Evolutionary conservation across 2,329 filamentous ascomycete genomes (phyloP).

Genomic region (Apiospora koreana): DNA sequence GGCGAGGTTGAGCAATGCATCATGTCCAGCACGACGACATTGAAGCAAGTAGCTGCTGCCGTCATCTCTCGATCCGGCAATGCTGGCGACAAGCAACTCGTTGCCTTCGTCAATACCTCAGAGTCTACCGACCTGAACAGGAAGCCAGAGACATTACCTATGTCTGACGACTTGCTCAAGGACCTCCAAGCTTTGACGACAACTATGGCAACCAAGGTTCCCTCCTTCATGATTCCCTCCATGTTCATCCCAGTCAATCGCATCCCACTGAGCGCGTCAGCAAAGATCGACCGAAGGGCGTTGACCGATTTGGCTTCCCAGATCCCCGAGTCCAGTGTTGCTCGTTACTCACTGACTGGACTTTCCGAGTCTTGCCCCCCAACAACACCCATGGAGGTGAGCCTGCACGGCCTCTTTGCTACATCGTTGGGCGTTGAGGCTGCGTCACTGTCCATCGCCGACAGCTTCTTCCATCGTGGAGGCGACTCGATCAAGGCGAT

Average conservation of each 20-base stretch:
- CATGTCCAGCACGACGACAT: slow-evolving; percentile 11
- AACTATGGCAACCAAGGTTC: slow-evolving; percentile 11
- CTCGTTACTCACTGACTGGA: slow-evolving; percentile 12
- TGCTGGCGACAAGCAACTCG: slow-evolving; percentile 8
- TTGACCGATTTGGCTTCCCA: slow-evolving; percentile 9
- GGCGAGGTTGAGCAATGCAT: slow-evolving; percentile 40
- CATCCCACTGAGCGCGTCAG: not conserved
- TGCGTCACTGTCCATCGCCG: slow-evolving; percentile 19
- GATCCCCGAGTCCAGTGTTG: slow-evolving; percentile 8
- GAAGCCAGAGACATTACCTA: slow-evolving; percentile 9
- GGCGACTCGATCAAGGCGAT: slow-evolving; percentile 63
- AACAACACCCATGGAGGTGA: slow-evolving; percentile 7
- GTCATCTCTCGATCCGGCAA: slow-evolving; percentile 12
- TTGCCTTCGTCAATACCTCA: slow-evolving; percentile 11
- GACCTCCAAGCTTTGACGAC: slow-evolving; percentile 1
- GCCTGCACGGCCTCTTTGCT: slow-evolving; percentile 9
- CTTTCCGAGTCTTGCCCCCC: slow-evolving; percentile 12
- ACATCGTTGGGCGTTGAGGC: not conserved
- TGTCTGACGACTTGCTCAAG: slow-evolving; percentile 12
- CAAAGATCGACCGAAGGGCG: not conserved
- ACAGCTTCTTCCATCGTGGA: slow-evolving; percentile 62
- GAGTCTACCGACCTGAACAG: slow-evolving; percentile 6
- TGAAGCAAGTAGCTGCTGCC: slow-evolving; percentile 14
- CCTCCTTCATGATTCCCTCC: slow-evolving; percentile 15
- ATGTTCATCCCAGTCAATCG: slow-evolving; percentile 9